Evolutionary conservation across 345 rosid genomes (phyloP).

Genomic region (Gossypium australe): DNA sequence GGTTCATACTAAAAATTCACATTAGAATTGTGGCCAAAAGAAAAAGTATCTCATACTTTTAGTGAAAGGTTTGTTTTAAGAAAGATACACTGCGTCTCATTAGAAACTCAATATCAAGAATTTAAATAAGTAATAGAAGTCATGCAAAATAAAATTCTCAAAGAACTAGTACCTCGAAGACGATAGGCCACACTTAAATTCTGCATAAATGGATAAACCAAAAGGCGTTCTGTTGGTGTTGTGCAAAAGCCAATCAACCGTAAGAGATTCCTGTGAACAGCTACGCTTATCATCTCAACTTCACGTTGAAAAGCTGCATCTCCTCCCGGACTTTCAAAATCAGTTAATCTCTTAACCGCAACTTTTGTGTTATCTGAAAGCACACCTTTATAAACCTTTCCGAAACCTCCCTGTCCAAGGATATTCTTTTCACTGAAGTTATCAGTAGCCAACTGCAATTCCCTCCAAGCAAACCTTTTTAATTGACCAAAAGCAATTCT

Average conservation of each 20-base stretch:
- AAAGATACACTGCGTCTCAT: not conserved
- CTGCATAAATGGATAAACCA: slow-evolving; percentile 94
- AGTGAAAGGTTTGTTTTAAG: too few relatives aligned
- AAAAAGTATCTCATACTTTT: too few relatives aligned
- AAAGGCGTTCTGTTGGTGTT: slow-evolving; percentile 81
- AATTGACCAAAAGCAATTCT: slow-evolving; percentile 93
- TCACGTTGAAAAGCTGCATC: slow-evolving; percentile 93
- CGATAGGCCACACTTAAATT: slow-evolving; percentile 88
- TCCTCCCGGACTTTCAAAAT: slow-evolving; percentile 91
- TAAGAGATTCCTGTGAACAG: slow-evolving; percentile 85
- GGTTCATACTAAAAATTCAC: not conserved
- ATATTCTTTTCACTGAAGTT: slow-evolving; percentile 76
- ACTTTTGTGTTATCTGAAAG: slow-evolving; percentile 74
- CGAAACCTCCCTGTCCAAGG: slow-evolving; percentile 96
- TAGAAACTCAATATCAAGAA: not conserved
- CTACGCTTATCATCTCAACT: slow-evolving; percentile 97
- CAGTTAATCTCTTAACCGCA: slow-evolving; percentile 88
- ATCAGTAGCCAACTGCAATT: slow-evolving; percentile 85
- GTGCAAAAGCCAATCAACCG: slow-evolving; percentile 94
- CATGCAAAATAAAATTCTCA: not conserved
- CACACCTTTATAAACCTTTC: slow-evolving; percentile 89
- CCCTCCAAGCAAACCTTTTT: slow-evolving; percentile 90
- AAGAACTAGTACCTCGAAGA: slow-evolving; percentile 58
- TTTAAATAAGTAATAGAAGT: not conserved
- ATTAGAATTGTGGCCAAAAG: too few relatives aligned